phyloP scores from a whole-genome alignment of 345 rosid species.

The Garcia nutans region DNA sequence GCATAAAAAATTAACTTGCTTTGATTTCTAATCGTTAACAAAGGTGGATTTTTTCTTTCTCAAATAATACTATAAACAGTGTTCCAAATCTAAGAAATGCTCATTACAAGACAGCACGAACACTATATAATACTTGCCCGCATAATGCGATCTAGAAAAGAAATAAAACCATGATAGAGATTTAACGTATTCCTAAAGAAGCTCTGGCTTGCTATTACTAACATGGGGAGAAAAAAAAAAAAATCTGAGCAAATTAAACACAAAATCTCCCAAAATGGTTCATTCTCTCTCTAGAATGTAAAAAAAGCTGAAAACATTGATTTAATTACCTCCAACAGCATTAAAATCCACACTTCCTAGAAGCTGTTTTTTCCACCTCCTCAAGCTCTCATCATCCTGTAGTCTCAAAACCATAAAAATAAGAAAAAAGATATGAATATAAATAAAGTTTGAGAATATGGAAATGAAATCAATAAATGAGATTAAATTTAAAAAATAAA shows the following conservation, averaged over 20 bases:
- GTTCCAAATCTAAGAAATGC: background rate
- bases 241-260: background rate
- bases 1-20: background rate
- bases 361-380: slow-evolving; percentile 95
- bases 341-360: slow-evolving; percentile 70
- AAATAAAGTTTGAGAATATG: background rate
- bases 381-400: slow-evolving; percentile 91
- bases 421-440: background rate
- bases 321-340: slow-evolving; percentile 63
- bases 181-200: background rate
- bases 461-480: slow-evolving; percentile 1
- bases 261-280: background rate
- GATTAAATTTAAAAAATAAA: background rate
- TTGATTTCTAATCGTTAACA: background rate
- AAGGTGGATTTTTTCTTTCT: background rate
- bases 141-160: background rate
- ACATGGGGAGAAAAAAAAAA: background rate
- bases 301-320: background rate
- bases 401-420: slow-evolving; percentile 1
- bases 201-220: background rate
- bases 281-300: background rate
- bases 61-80: background rate
- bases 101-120: background rate
- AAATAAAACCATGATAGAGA: background rate
- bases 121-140: background rate